phyloP scores from a whole-genome alignment of 805 yeast genomes.

The Diddensiella santjacobensis region DNA sequence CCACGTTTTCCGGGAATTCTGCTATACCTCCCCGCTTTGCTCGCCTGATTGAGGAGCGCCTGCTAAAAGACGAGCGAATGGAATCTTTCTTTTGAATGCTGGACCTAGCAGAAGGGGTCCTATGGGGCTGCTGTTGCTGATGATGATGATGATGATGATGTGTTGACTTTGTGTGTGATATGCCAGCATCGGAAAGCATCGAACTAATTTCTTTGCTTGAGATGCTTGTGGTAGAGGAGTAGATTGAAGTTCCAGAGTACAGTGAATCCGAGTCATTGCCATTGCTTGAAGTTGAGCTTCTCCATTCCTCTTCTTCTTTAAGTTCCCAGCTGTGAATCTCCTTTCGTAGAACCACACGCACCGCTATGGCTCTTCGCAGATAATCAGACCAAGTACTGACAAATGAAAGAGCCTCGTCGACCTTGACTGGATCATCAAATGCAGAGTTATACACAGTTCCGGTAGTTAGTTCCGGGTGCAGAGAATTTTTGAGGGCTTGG shows the following conservation, averaged over 20 bases:
- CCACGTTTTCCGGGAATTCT: background rate
- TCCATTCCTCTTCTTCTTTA: conserved; percentile 21
- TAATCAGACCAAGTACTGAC: conserved; percentile 33
- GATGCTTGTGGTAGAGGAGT: conserved; percentile 6
- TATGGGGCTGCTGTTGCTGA: background rate
- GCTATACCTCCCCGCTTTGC: background rate
- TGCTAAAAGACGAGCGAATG: background rate
- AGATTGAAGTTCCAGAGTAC: background rate
- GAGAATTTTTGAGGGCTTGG: conserved; percentile 2
- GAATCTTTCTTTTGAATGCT: background rate
- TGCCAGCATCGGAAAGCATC: background rate
- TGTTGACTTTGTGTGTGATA: no score
- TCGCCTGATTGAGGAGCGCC: background rate
- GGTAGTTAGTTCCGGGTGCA: background rate
- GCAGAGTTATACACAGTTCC: background rate
- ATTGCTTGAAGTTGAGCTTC: conserved; percentile 4
- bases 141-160: background rate
- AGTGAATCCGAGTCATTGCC: conserved; percentile 4
- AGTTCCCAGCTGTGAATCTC: conserved; percentile 24
- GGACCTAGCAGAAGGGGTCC: no score
- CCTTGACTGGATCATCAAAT: conserved; percentile 13
- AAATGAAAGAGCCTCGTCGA: conserved; percentile 31
- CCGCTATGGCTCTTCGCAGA: conserved; percentile 31
- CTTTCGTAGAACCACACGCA: conserved; percentile 28
- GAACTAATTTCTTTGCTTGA: background rate